Evolutionary conservation across 202 grass and related monocot species (phyloP), one percentile per base, ranked within the genome.

Genomic region (Brachypodium distachyon): DNA sequence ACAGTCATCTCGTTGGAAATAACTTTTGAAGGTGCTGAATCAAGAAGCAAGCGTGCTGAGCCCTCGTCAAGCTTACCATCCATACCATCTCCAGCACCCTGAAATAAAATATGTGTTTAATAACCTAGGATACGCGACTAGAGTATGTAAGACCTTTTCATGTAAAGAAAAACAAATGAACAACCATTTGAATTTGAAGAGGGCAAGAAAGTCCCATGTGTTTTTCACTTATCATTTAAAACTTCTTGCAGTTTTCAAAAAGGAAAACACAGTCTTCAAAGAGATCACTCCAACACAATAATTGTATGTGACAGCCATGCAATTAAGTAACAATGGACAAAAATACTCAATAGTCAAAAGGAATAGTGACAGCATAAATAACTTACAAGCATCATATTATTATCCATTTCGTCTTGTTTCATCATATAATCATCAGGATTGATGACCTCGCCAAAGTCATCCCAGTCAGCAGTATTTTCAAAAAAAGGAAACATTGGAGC

Each of bases 371-470:
- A 70, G 37, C 23, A 33, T 23, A 76, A 77, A 6, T 7, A 73
- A 97, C 95, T 97, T 97, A 97, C 91, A 59, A 79, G 56, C 91
- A 97, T 92, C 46, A 77, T 57, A 62, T 50, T 23, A 84, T 87
- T 83, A 80, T 94, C 87, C 76, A 79, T 73, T 25, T 97, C 91
- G 81, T 97, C 91, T 86, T 92, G 91, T 79, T 94, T 91, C 70
- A 87, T 90, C 68, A 88, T 83, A 81, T 97, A 97, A 77, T 97
- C 89, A 86, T 97, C 94, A 83, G 94, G 94, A 82, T 94, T 88
- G 75, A 97, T 94, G 68, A 97, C 84, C 87, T 97, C 95, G 76
- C 95, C 95, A 21, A 93, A 97, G 85, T 97, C 95, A 92, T 97
- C 91, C 95, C 95, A 97, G 62, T 92, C 89, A 70, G 87, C 87